phyloP scores from a whole-genome alignment of 495 filamentous ascomycete genomes.

The Zalerion maritima region DNA sequence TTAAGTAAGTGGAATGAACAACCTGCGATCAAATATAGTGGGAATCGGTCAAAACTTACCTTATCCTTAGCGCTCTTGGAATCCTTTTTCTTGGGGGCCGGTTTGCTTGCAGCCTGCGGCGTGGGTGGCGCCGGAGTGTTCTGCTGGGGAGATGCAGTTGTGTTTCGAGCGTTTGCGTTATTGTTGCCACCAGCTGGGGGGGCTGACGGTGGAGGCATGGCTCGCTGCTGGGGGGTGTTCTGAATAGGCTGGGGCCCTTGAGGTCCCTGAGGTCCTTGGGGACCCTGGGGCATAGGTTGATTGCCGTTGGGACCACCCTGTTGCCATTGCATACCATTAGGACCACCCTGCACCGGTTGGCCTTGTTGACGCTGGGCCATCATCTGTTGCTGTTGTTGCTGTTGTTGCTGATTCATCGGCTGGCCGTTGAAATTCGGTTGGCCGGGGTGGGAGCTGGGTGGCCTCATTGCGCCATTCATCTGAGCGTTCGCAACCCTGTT shows the following conservation, averaged over 20 bases:
- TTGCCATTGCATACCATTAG: conserved; percentile 37
- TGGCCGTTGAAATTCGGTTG: conserved; percentile 45
- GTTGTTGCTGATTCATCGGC: conserved; percentile 54
- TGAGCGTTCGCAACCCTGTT: conserved; percentile 35
- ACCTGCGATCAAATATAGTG: conserved; percentile 13
- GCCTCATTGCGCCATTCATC: conserved; percentile 66
- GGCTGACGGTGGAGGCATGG: conserved; percentile 84
- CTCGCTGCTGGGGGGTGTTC: conserved; percentile 61
- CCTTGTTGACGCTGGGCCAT: conserved; percentile 23
- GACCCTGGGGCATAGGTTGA: conserved; percentile 46
- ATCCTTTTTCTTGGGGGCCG: conserved; percentile 77
- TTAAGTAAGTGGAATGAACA: conserved; percentile 22
- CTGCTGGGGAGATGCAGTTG: conserved; percentile 68
- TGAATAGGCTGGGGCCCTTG: conserved; percentile 45
- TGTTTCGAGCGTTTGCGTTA: conserved; percentile 43
- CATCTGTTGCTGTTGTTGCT: too few species aligned
- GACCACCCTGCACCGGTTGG: conserved; percentile 19
- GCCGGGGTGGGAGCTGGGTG: conserved; percentile 71
- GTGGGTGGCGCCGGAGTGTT: conserved; percentile 69
- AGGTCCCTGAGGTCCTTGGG: conserved; percentile 42
- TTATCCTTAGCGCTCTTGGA: conserved; percentile 53
- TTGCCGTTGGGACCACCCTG: conserved; percentile 45
- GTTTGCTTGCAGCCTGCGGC: conserved; percentile 62
- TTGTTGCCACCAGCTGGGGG: conserved; percentile 42
- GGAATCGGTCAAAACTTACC: conserved; percentile 40